Evolutionary conservation across 2,329 filamentous ascomycete species (phyloP).

Genomic region (Tolypocladium pustulatum): DNA sequence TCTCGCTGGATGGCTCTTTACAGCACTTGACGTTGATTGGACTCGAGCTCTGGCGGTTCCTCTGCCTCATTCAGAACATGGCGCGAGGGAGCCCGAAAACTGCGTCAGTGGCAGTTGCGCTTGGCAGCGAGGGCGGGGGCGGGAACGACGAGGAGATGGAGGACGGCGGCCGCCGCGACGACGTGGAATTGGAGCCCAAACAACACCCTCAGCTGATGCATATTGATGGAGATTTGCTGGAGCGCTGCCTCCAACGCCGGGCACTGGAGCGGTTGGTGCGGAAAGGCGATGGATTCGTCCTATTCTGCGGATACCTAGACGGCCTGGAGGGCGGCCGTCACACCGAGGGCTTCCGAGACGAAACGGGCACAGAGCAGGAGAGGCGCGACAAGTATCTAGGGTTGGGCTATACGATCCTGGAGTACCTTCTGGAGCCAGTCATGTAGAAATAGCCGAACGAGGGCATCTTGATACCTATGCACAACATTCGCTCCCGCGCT

Average conservation of each 20-base stretch:
- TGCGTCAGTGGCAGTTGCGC: constrained; percentile 24
- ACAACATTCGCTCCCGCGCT: no score
- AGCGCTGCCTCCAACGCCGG: constrained; percentile 37
- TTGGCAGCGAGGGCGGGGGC: constrained; percentile 2
- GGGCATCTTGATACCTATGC: no score
- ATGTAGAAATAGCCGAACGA: constrained; percentile 25
- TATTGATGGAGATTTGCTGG: constrained; percentile 56
- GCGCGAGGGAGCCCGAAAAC: constrained; percentile 36
- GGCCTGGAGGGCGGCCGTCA: constrained; percentile 35
- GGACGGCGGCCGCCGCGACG: constrained; percentile 4
- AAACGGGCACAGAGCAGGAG: constrained; percentile 9
- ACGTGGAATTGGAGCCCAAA: constrained; percentile 23
- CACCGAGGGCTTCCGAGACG: constrained; percentile 21
- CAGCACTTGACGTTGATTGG: constrained; percentile 59
- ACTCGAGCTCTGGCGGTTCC: constrained; percentile 51
- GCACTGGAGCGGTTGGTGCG: constrained; percentile 32
- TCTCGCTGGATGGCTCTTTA: constrained; percentile 59
- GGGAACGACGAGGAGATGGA: constrained; percentile 8
- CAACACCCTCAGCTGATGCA: constrained; percentile 43
- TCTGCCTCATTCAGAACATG: constrained; percentile 65
- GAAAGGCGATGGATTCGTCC: constrained; percentile 18
- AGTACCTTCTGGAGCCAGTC: constrained; percentile 40
- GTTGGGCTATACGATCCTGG: constrained; percentile 43
- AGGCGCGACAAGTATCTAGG: constrained; percentile 27
- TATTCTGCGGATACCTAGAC: constrained; percentile 39